Base-by-base conservation (phyloP, 2,329 filamentous ascomycete genomes). In the Apiospora pterosperma region DNA sequence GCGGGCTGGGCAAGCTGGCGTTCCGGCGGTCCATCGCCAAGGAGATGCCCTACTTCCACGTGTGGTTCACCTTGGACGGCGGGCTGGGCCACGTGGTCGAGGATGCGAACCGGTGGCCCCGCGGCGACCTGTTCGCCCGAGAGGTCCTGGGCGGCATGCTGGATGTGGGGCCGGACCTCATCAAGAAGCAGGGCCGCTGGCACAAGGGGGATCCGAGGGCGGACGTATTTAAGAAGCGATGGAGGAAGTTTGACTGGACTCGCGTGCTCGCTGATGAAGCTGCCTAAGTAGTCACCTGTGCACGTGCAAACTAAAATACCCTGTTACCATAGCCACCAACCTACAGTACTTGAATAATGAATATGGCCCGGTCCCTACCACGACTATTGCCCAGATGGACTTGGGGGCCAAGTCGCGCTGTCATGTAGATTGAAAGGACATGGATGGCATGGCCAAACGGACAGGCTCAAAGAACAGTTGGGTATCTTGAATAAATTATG, bases 31-130 rank as follows among this genome's bases (percentile, higher is more conserved):
- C 86, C 23, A 82, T 99, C 66, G 92, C 92, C 14, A 97, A 96
- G 79, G 95, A 99, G 81, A 95, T 96, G 92, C 95, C 96, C 0
- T 99, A 99, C 76, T 99, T 99, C 73, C 96, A 99, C 76, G 95
- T 90, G 23, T 99, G 95, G 94, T 98, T 98, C 75, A 87, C 88
- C 62, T 81, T 99, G 1, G 94, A 99, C 74, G 96, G 96, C 2
- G 96, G 96, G 0, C 79, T 99, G 69, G 96, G 93, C 0, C 96
- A 99, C 76, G 83, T 99, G 10, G 92, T 99, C 0, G 96, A 99
- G 78, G 92, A 99, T 71, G 82, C 88, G 34, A 85, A 88, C 60
- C 83, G 89, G 61, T 99, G 96, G 96, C 96, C 96, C 0, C 87
- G 85, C 71, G 95, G 95, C 0, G 96, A 99, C 77, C 76, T 97